Evolutionary conservation across 2,329 filamentous ascomycete species (phyloP).

Genomic region (Tympanopsis confertula): DNA sequence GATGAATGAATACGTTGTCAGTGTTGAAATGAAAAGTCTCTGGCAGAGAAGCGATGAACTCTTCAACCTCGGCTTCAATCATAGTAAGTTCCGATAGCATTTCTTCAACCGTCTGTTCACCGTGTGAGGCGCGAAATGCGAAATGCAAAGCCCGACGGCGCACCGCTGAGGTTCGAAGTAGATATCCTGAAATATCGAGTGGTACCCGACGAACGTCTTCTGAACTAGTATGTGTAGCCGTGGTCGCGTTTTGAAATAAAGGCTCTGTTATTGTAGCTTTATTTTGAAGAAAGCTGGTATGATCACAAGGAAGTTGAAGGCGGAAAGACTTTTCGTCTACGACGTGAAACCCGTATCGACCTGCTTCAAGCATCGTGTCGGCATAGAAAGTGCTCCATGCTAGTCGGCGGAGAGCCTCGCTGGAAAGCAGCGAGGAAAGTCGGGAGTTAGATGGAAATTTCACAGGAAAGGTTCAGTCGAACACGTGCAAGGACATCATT

Average conservation of each 20-base stretch:
- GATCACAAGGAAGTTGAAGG: constrained; percentile 6
- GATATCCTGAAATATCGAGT: constrained; percentile 5
- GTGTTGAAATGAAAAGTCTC: constrained; percentile 4
- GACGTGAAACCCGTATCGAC: constrained; percentile 6
- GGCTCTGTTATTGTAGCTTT: constrained; percentile 3
- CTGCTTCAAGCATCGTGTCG: constrained; percentile 6
- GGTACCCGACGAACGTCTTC: not conserved
- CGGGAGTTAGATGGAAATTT: constrained; percentile 1
- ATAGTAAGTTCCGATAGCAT: constrained; percentile 4
- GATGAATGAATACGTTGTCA: constrained; percentile 6
- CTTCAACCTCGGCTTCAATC: constrained; percentile 5
- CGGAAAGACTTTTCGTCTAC: constrained; percentile 5
- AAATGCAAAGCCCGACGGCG: constrained; percentile 6
- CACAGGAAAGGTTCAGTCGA: constrained; percentile 5
- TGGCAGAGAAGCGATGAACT: constrained; percentile 4
- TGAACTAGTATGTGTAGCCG: not conserved
- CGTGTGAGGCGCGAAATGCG: constrained; percentile 7
- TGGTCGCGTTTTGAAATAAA: constrained; percentile 1
- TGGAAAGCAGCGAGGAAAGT: constrained; percentile 5
- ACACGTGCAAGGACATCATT: constrained; percentile 7
- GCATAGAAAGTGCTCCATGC: constrained; percentile 6
- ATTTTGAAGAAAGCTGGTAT: constrained; percentile 4
- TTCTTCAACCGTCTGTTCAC: constrained; percentile 4
- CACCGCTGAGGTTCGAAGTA: constrained; percentile 3
- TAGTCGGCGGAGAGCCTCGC: constrained; percentile 6